Base-by-base conservation (phyloP, 257 asterid genomes). In the Solanum corneliomulleri region DNA sequence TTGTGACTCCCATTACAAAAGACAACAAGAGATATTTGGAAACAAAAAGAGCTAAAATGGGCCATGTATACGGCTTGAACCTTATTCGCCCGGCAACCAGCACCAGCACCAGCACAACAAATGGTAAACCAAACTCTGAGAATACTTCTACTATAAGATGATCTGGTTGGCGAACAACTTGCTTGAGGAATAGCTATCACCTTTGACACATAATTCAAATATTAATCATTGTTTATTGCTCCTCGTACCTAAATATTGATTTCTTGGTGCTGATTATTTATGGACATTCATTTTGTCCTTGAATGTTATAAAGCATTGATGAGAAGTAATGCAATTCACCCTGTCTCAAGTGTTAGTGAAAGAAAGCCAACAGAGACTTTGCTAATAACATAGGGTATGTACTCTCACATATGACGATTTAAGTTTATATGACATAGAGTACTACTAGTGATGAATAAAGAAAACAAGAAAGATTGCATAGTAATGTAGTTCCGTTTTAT, bases 1-100 rank as follows among this genome's bases (percentile, higher is more conserved):
- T 97, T 21, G 91, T 93, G 84, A 92, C 95, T 10, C 93, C 96
- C 86, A 91, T 96, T 83, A 97, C 99, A 6, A 93, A 89, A 89
- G 98, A 97, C 86, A 97, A 96, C 92, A 91, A 91, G 95, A 92
- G 94, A 91, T 97, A 97, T 87, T 87, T 97, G 72, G 99, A 97
- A 91, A 97, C 99, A 1, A 97, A 97, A 88, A 96, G 98, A 3
- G 91, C 95, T 75, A 97, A 95, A 89, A 94, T 97, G 99, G 99
- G 98, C 44, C 99, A 97, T n/a, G 89, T 94, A 8, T 97, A 97
- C 82, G 98, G 97, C 44, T 31, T 91, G 7, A 96, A 92, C 31
- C 58, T 87, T 64, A 95, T 92, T 11, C 94, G 98, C 49, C 78
- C 58, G 84, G 94, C 96, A 75, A 86, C 91, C 92, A 88, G 84